These are phyloP conservation scores for Cladobotryum mycophilum DNA, from an alignment of 2,329 filamentous ascomycete species.

Conservation along the genomic window DNA sequence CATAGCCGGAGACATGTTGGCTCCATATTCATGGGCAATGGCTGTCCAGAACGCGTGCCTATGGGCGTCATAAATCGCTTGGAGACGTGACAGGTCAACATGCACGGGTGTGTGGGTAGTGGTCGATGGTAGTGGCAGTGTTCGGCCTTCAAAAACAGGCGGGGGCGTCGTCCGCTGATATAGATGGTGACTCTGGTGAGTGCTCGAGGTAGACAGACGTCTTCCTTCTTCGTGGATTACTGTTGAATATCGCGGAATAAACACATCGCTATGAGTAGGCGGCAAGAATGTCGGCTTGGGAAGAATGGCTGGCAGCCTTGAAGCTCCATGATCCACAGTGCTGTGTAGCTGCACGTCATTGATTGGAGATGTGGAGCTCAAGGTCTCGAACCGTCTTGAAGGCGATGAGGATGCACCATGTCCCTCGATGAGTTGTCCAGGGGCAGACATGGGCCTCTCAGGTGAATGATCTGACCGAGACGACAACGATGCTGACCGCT, in stretches of 20 bases:
- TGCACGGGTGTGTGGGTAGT: constrained; percentile 32
- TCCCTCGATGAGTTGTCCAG: constrained; percentile 46
- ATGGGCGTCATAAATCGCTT: constrained; percentile 63
- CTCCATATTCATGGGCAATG: constrained; percentile 66
- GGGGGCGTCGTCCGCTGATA: constrained; percentile 17
- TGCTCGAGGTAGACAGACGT: constrained; percentile 36
- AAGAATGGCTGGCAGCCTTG: constrained; percentile 55
- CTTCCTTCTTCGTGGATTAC: constrained; percentile 40
- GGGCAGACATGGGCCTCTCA: constrained; percentile 39
- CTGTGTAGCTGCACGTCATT: constrained; percentile 46
- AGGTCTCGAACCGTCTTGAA: constrained; percentile 38
- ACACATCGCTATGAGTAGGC: constrained; percentile 31
- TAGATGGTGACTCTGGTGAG: constrained; percentile 21
- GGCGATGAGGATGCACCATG: constrained; percentile 45
- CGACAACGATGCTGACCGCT: constrained; percentile 65
- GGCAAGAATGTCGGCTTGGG: constrained; percentile 56
- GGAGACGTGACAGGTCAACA: constrained; percentile 60
- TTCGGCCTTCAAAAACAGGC: constrained; percentile 54
- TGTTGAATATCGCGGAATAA: constrained; percentile 35
- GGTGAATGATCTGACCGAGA: constrained; percentile 51
- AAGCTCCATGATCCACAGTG: constrained; percentile 40
- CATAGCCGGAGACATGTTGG: constrained; percentile 52
- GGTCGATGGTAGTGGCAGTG: constrained; percentile 31
- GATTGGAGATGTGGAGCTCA: constrained; percentile 39
- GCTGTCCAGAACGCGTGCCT: constrained; percentile 66